Base-by-base conservation (phyloP, 78 protist species). In the Dictyostelium intermedium region DNA sequence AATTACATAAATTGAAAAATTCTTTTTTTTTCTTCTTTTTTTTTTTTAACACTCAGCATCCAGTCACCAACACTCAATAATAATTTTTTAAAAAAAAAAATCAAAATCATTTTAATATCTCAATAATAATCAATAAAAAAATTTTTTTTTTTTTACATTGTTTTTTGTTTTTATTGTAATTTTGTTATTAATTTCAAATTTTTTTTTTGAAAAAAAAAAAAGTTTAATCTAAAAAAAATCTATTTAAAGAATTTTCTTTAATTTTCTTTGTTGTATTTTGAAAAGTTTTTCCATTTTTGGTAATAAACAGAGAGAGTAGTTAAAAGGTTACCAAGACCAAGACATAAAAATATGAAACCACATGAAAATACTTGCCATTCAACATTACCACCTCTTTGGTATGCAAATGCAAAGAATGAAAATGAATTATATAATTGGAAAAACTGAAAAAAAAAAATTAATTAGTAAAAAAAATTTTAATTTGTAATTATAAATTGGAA, bases 351-450 rank as follows among this genome's bases (percentile, higher is more conserved):
- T 25, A 87, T 78, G 35, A 87, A 34, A 18, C 92, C 92, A 87
- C 85, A 78, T n/a, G 61, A 74, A 34, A 61, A 32, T 43, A 87
- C 80, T 78, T 87, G 92, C 92, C 92, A 87, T 63, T 87, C 92
- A 63, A 76, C 66, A 5, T 78, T n/a, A 11, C 53, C 32, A 60
- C 66, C 13, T 23, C 35, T 78, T 66, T 27, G 32, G 63, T 82
- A 82, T 43, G 86, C 74, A 47, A 76, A 87, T 20, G 20, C 11
- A n/a, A 87, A 87, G 37, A 87, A 87, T 87, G 85, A 56, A 45
- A 78, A 34, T 50, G 84, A 81, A 78, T 87, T 87, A 61, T 87
- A 87, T 20, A 87, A 18, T 87, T 87, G 79, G 79, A 87, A 87
- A 56, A 56, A 47, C 60, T 76, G 39, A 23, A 76, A 74, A 32